Percentiles rank a stretch among this genome's conserved stretches.
Conservation (phyloP, 2,329 filamentous ascomycete genomes). For the Aureobasidium vineae region DNA sequence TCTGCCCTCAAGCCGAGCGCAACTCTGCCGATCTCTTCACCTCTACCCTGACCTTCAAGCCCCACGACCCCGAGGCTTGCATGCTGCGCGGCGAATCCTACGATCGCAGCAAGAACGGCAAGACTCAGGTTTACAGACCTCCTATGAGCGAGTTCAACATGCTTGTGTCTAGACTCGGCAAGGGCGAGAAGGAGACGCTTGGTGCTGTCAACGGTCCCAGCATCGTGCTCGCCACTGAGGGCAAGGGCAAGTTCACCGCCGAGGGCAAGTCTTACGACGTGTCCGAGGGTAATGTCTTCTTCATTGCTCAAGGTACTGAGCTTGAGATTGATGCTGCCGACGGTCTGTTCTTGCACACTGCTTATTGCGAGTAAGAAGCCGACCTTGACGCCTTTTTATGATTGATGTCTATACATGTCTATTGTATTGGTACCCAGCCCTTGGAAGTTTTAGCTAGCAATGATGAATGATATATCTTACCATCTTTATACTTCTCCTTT, state of each 20-base stretch:
- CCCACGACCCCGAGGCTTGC: slow-evolving; percentile 58
- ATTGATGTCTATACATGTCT: slow-evolving; percentile 14
- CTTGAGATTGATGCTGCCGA: slow-evolving; percentile 48
- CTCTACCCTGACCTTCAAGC: slow-evolving; percentile 61
- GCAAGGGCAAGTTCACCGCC: slow-evolving; percentile 56
- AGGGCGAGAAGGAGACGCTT: slow-evolving; percentile 60
- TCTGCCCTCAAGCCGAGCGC: slow-evolving; percentile 66
- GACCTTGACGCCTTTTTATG: not conserved
- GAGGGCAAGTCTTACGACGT: slow-evolving; percentile 55
- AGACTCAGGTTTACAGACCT: slow-evolving; percentile 63
- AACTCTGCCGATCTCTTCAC: slow-evolving; percentile 64
- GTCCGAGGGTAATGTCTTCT: slow-evolving; percentile 64
- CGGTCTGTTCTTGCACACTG: slow-evolving; percentile 50
- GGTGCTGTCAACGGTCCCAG: slow-evolving; percentile 58
- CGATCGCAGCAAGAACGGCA: slow-evolving; percentile 56
- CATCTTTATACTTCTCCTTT: too few species aligned
- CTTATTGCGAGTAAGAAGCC: slow-evolving; percentile 44
- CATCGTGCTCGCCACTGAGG: slow-evolving; percentile 62
- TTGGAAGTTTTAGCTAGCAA: slow-evolving; percentile 4
- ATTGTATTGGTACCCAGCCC: slow-evolving; percentile 7
- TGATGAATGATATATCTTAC: not conserved
- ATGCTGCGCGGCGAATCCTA: slow-evolving; percentile 53
- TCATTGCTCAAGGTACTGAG: slow-evolving; percentile 59
- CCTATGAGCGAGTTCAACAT: slow-evolving; percentile 72
- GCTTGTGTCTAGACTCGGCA: slow-evolving; percentile 57